Evolutionary conservation across 73 alveolate genomes (phyloP).

Genomic region (Paramecium sonneborni): DNA sequence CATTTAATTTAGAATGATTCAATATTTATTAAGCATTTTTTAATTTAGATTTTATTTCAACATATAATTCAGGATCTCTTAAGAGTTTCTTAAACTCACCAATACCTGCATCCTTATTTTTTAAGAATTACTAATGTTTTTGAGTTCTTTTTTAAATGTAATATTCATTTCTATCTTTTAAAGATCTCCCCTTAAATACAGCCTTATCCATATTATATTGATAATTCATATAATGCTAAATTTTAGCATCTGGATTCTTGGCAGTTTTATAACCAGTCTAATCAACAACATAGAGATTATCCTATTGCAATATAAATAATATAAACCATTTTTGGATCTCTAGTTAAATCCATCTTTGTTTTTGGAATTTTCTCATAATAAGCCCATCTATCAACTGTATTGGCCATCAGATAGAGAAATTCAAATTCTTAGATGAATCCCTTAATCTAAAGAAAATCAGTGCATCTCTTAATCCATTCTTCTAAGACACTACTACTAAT

Average conservation of each 20-base stretch:
- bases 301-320: neutral
- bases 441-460: neutral
- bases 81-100: slow-evolving; percentile 8
- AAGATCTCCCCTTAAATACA: slow-evolving; percentile 30
- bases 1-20: slow-evolving; percentile 54
- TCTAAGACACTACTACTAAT: neutral
- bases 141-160: neutral
- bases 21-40: slow-evolving; percentile 37
- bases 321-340: slow-evolving; percentile 37
- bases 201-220: slow-evolving; percentile 41
- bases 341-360: slow-evolving; percentile 7
- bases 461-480: slow-evolving; percentile 50
- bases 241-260: slow-evolving; percentile 49
- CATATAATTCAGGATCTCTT: slow-evolving; percentile 52
- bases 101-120: neutral
- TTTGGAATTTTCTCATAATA: slow-evolving; percentile 10
- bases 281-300: slow-evolving; percentile 5
- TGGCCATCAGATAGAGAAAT: slow-evolving; percentile 33
- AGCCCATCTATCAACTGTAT: slow-evolving; percentile 51
- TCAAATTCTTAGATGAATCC: neutral
- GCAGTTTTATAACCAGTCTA: slow-evolving; percentile 40
- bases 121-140: slow-evolving; percentile 10
- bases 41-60: slow-evolving; percentile 19
- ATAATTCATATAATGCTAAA: slow-evolving; percentile 42
- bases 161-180: slow-evolving; percentile 42